Base-by-base conservation (phyloP, 257 asterid species). In the Ocimum tenuiflorum region DNA sequence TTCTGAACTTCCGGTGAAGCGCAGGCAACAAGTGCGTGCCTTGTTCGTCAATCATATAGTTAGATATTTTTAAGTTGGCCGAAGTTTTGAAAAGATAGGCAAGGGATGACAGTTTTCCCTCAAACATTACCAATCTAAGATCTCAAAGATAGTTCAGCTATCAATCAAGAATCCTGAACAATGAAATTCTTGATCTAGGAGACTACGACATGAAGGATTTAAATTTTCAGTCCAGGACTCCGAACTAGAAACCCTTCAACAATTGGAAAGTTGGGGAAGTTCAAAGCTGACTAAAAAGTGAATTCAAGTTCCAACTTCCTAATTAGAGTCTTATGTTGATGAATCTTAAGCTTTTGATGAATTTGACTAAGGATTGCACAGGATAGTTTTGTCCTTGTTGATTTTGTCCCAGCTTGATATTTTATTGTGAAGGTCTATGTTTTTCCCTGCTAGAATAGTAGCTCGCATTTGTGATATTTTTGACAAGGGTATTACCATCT, bases 1-100 rank as follows among this genome's bases (percentile, higher is more conserved):
- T 60, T 39, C 88, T 38, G 90, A 92, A 83, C 95, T 92, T 70
- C 99, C 99, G 22, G 77, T 75, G 77, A 92, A 92, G 67, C 95
- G 99, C 59, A 86, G 99, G 77, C 97, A 92, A 72, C 96, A 89
- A 79, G 98, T 89, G 31, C 17, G 65, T 61, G 36, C 50, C 54
- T 49, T 23, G 18, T 56, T 8, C 63, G 18, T 50, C 53, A 41
- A 23, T 59, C 19, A 18, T 70, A 43, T 45, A 29, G 56, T 43
- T 41, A 1, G 36, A 38, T 51, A 20, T 24, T 46, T 68, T 60
- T 38, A 15, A 20, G 5, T 41, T 15, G 20, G 14, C 36, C n/a
- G n/a, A n/a, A n/a, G n/a, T n/a, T n/a, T n/a, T n/a, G n/a, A n/a
- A n/a, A 64, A 24, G 19, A 17, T 22, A 3, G 51, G 29, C 12